Percentiles rank a stretch among this genome's conserved stretches.
Conservation (phyloP, 768 basidiomycete species). For the Dioszegia aurantiaca region DNA sequence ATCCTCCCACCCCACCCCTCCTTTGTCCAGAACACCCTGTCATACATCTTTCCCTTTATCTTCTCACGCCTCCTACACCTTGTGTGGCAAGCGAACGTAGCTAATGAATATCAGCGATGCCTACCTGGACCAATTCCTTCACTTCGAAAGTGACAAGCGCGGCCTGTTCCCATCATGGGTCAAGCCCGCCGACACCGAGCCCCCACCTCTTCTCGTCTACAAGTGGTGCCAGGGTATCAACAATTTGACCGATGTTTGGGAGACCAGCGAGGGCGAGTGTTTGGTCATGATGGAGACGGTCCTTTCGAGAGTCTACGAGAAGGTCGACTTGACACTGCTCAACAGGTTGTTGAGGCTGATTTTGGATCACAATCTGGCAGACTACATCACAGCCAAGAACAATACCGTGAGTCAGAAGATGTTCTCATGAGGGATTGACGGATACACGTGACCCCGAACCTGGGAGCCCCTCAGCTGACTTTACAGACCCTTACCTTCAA, state of each 20-base stretch:
- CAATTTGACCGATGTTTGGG: constrained; percentile 97
- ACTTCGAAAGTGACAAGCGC: constrained; percentile 98
- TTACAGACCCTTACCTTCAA: neutral
- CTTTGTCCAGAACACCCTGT: too few relatives aligned
- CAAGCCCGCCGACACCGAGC: constrained; percentile 96
- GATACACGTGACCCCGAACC: neutral
- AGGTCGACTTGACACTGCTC: constrained; percentile 92
- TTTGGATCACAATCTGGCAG: constrained; percentile 96
- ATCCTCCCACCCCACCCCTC: too few relatives aligned
- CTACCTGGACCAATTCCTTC: constrained; percentile 97
- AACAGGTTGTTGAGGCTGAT: constrained; percentile 94
- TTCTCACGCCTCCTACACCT: too few relatives aligned
- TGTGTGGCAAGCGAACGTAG: too few relatives aligned
- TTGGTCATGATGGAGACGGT: constrained; percentile 99
- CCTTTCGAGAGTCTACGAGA: constrained; percentile 95
- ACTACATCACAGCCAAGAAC: constrained; percentile 99
- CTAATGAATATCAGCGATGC: constrained; percentile 54
- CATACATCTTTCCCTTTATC: too few relatives aligned
- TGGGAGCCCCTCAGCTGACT: too few relatives aligned
- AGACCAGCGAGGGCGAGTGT: constrained; percentile 95
- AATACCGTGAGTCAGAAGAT: constrained; percentile 60
- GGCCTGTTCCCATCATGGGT: constrained; percentile 99
- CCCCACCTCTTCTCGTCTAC: constrained; percentile 92
- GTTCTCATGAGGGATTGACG: neutral
- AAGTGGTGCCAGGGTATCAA: constrained; percentile 99